Conservation (phyloP, 2,329 filamentous ascomycete genomes). For the Monosporascus sp. region DNA sequence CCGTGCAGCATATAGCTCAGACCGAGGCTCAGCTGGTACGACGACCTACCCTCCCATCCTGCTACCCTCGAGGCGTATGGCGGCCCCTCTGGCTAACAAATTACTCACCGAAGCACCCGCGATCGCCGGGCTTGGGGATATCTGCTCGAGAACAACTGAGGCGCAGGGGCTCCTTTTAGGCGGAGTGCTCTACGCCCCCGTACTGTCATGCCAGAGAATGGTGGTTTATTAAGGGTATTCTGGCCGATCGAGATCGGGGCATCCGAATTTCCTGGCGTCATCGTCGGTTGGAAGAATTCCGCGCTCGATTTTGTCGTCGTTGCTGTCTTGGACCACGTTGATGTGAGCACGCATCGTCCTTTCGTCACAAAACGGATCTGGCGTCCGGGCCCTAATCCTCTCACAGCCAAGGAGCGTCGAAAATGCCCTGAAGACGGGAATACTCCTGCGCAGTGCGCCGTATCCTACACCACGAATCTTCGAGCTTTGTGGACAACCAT, state of each 20-base stretch:
- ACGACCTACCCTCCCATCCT: conserved; percentile 14
- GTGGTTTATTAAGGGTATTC: conserved; percentile 96
- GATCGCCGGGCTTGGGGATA: conserved; percentile 71
- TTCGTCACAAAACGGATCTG: conserved; percentile 8
- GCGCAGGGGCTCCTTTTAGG: conserved; percentile 88
- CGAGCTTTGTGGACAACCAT: conserved; percentile 74
- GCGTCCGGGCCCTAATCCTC: conserved; percentile 19
- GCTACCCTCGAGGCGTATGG: conserved; percentile 8
- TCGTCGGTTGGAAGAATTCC: conserved; percentile 95
- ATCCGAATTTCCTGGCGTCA: conserved; percentile 71
- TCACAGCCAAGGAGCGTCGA: conserved; percentile 72
- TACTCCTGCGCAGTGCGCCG: conserved; percentile 75
- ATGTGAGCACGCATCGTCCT: conserved; percentile 52
- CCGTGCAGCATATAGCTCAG: conserved; percentile 75
- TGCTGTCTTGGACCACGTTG: conserved; percentile 82
- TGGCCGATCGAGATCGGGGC: conserved; percentile 85
- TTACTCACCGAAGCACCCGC: conserved; percentile 63
- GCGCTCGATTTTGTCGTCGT: conserved; percentile 86
- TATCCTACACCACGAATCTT: conserved; percentile 78
- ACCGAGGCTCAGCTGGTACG: conserved; percentile 76
- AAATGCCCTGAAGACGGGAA: conserved; percentile 77
- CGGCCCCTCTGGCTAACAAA: conserved; percentile 16
- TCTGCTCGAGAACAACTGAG: conserved; percentile 94
- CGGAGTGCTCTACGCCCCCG: conserved; percentile 24
- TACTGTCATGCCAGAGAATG: conserved; percentile 62